These are phyloP conservation scores for Ceratobasidium sp. DNA, from an alignment of 1,284 basidiomycete species.

Conservation along the genomic window DNA sequence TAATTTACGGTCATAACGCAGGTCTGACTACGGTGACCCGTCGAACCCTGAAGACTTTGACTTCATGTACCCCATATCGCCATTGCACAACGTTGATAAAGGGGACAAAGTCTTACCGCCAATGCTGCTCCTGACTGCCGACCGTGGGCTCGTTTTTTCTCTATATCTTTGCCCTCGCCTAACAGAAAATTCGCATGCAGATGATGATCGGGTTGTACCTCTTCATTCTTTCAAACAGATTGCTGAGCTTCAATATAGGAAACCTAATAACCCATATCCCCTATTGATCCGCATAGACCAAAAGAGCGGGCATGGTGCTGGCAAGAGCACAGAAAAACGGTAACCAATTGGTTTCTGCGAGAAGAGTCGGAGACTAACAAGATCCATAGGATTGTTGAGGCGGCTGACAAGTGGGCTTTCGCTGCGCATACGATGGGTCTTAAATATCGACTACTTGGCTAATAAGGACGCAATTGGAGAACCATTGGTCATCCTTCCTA, in stretches of 20 bases:
- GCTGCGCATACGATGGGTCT: conserved; percentile 73
- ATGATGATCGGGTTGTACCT: conserved; percentile 85
- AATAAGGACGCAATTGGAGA: background rate
- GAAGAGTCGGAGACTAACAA: background rate
- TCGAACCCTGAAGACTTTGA: conserved; percentile 80
- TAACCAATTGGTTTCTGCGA: conserved; percentile 51
- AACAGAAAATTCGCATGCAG: conserved; percentile 55
- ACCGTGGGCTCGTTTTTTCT: conserved; percentile 64
- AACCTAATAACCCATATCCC: conserved; percentile 73
- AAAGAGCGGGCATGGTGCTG: conserved; percentile 83
- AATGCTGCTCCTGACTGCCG: conserved; percentile 76
- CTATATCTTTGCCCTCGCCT: background rate
- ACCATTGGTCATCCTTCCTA: background rate
- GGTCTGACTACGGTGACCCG: conserved; percentile 82
- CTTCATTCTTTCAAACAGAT: conserved; percentile 84
- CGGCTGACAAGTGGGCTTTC: conserved; percentile 80
- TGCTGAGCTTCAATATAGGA: conserved; percentile 73
- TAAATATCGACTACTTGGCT: conserved; percentile 50
- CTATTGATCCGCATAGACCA: conserved; percentile 79
- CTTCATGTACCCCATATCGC: conserved; percentile 81
- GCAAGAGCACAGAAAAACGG: conserved; percentile 80
- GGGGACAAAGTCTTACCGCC: conserved; percentile 70
- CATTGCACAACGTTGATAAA: conserved; percentile 76
- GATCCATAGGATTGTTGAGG: conserved; percentile 70
- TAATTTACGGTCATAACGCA: background rate